These are phyloP conservation scores for Alternaria conjuncta DNA, from an alignment of 2,329 filamentous ascomycete genomes.

Conservation along the genomic window DNA sequence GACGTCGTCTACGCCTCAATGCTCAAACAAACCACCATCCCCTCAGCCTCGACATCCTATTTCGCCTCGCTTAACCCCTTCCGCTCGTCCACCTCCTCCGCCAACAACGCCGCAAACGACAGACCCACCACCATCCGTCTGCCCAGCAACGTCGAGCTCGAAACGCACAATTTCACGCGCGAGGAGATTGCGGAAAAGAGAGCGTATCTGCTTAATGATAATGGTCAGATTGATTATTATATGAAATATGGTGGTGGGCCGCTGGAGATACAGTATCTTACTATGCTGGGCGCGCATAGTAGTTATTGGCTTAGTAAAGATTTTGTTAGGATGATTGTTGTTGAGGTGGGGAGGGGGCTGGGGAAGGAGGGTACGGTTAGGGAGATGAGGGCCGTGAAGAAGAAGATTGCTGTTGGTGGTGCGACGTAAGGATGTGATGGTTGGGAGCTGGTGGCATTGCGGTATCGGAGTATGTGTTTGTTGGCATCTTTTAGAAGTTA, in stretches of 20 bases:
- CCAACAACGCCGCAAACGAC: slow-evolving; percentile 22
- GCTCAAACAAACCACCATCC: slow-evolving; percentile 79
- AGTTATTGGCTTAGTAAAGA: slow-evolving; percentile 91
- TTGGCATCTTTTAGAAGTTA: not conserved
- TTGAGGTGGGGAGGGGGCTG: slow-evolving; percentile 79
- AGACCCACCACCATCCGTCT: slow-evolving; percentile 47
- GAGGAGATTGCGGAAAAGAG: slow-evolving; percentile 93
- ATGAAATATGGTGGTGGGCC: slow-evolving; percentile 83
- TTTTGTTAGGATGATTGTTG: slow-evolving; percentile 87
- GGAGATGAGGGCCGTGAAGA: slow-evolving; percentile 63
- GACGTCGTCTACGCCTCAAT: slow-evolving; percentile 79
- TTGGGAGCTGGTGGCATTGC: not conserved
- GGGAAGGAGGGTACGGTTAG: slow-evolving; percentile 67
- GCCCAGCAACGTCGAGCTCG: slow-evolving; percentile 75
- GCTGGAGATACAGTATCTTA: slow-evolving; percentile 93
- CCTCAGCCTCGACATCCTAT: slow-evolving; percentile 67
- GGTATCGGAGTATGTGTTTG: not conserved
- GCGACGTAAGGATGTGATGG: not conserved
- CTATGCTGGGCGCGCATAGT: slow-evolving; percentile 94
- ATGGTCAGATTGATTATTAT: slow-evolving; percentile 93
- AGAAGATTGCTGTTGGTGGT: slow-evolving; percentile 34
- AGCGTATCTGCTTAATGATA: slow-evolving; percentile 88
- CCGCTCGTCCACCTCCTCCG: slow-evolving; percentile 35
- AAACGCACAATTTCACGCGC: slow-evolving; percentile 91
- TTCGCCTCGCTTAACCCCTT: slow-evolving; percentile 52